phyloP scores from a whole-genome alignment of 2,329 filamentous ascomycete genomes.

The Metarhizium anisopliae region DNA sequence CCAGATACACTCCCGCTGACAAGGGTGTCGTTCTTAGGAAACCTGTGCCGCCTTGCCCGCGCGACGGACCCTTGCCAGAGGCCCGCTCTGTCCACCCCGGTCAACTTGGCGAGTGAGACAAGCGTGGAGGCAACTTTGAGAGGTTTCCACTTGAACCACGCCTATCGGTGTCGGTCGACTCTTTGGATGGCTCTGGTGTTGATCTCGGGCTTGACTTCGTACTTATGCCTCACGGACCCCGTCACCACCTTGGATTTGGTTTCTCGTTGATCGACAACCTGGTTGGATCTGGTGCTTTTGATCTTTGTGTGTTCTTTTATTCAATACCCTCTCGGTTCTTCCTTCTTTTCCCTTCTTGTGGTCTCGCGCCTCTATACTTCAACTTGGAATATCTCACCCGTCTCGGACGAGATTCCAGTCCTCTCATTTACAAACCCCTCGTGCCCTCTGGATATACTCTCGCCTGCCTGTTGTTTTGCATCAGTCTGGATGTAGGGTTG shows the following conservation, averaged over 20 bases:
- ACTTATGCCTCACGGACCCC: constrained; percentile 41
- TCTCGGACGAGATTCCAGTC: constrained; percentile 26
- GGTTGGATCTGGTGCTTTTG: constrained; percentile 31
- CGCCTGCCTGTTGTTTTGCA: not conserved
- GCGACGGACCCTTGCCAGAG: constrained; percentile 9
- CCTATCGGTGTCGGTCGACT: constrained; percentile 8
- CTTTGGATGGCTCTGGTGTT: constrained; percentile 15
- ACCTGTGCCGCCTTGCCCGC: constrained; percentile 9
- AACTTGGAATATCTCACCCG: constrained; percentile 29
- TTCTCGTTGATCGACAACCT: constrained; percentile 39
- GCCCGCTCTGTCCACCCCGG: constrained; percentile 17
- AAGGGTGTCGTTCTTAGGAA: constrained; percentile 3
- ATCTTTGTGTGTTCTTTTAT: constrained; percentile 36
- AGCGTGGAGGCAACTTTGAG: not conserved
- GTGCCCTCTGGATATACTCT: not conserved
- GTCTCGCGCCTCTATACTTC: constrained; percentile 18
- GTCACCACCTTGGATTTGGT: constrained; percentile 29
- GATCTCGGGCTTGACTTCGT: constrained; percentile 31
- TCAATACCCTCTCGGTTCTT: constrained; percentile 36
- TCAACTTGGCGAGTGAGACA: constrained; percentile 43
- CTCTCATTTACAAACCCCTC: constrained; percentile 29
- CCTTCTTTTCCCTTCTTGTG: constrained; percentile 31
- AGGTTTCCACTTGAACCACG: constrained; percentile 12
- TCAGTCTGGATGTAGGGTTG: constrained; percentile 5
- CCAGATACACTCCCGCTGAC: constrained; percentile 6